Evolutionary conservation across 1,284 basidiomycete genomes (phyloP), one percentile per base, ranked within the genome.

Genomic region (Papiliotrema nemorosa): DNA sequence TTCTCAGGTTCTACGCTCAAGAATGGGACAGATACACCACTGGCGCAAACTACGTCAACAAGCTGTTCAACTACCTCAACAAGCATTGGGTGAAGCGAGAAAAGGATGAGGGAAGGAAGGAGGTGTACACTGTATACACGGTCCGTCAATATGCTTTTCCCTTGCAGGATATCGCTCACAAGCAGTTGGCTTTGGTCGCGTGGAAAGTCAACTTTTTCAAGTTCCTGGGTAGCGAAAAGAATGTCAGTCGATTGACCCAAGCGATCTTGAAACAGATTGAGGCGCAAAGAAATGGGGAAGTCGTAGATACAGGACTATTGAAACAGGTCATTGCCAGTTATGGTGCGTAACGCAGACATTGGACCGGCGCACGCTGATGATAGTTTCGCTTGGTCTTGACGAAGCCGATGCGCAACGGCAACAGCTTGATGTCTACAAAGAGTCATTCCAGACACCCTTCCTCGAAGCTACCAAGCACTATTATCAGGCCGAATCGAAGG

Each of bases 41-140:
- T 0, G 94, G 94, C 52, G 92, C 94, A 9, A 91, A 90, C 73
- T 97, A 93, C 72, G 87, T 98, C 68, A 92, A 96, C 69, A 85
- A 92, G 54, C 77, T 98, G 37, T 97, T 97, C 78, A 88, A 90
- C 20, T 97, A 97, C 76, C 83, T 97, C 54, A 97, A 98, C 73
- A 88, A 94, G 53, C 92, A 97, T 76, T 99, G 96, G 96, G 93
- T 99, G 44, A 97, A 96, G 78, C 84, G 94, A 40, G 93, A 98
- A 73, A 87, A 94, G 70, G 96, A 98, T 65, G 94, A 99, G 72
- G 96, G 96, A 5, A 83, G 91, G 66, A 97, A 93, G 76, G 87
- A 88, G 46, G 87, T 97, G 37, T 97, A 96, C 75, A 85, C 85
- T 4, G 90, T 99, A 25, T 98, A 97, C 76, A 98, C 93, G 26